Evolutionary conservation across 2,329 filamentous ascomycete genomes (phyloP).

Genomic region (Lecanosticta acicola): DNA sequence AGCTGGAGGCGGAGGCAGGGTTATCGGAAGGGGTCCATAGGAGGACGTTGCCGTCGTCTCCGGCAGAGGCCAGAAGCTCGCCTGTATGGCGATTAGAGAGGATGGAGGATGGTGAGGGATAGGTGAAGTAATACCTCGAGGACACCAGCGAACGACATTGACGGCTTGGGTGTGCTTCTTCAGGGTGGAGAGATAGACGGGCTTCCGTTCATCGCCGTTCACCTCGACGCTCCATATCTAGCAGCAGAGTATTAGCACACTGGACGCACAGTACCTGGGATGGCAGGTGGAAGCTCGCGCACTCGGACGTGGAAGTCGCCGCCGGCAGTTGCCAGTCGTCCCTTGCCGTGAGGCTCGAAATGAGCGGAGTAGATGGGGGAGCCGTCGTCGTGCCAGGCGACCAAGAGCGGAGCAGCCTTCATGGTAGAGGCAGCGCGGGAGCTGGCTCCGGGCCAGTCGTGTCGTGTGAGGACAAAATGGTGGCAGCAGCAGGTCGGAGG

Average conservation of each 20-base stretch:
- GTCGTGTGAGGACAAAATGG: not conserved
- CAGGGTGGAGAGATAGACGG: conserved; percentile 86
- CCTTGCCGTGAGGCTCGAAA: conserved; percentile 89
- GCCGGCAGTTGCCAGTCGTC: conserved; percentile 84
- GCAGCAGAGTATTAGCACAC: conserved; percentile 4
- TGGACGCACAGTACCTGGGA: not conserved
- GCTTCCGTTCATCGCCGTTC: conserved; percentile 78
- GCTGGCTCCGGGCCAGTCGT: not conserved
- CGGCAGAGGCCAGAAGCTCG: conserved; percentile 87
- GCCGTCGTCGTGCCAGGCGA: conserved; percentile 98
- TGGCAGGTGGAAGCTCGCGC: conserved; percentile 34
- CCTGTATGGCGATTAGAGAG: conserved; percentile 48
- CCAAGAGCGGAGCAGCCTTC: conserved; percentile 94
- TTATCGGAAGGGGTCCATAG: conserved; percentile 88
- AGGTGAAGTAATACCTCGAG: conserved; percentile 61
- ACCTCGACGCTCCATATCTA: conserved; percentile 88
- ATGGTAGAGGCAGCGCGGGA: conserved; percentile 45
- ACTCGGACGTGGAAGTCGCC: conserved; percentile 95
- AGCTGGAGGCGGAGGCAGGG: conserved; percentile 54
- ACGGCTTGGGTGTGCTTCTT: conserved; percentile 94
- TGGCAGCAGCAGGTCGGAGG: not conserved
- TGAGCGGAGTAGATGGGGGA: conserved; percentile 95
- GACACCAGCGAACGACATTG: conserved; percentile 94
- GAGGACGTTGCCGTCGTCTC: conserved; percentile 94
- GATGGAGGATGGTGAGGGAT: not conserved